phyloP scores from a whole-genome alignment of 2,329 filamentous ascomycete genomes.

The Alternaria longipes region DNA sequence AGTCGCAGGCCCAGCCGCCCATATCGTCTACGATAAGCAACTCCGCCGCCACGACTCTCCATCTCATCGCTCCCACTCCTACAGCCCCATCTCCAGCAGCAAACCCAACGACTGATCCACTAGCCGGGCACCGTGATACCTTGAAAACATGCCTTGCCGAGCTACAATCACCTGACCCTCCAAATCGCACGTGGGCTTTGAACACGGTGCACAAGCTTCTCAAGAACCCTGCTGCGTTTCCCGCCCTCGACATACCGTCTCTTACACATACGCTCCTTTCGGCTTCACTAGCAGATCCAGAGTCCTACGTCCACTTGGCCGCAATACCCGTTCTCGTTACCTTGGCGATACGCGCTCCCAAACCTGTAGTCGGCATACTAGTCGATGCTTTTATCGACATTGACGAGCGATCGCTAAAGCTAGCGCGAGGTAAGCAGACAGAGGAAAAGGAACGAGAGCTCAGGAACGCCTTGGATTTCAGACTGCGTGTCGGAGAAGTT shows the following conservation, averaged over 20 bases:
- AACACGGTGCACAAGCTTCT: constrained; percentile 59
- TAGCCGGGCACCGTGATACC: constrained; percentile 55
- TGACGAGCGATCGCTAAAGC: constrained; percentile 55
- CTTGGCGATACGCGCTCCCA: constrained; percentile 69
- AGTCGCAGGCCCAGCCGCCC: constrained; percentile 2
- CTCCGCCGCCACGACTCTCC: constrained; percentile 54
- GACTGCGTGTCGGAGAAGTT: constrained; percentile 72
- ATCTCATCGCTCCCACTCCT: constrained; percentile 62
- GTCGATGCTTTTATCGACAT: constrained; percentile 74
- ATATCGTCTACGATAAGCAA: constrained; percentile 35
- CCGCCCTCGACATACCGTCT: constrained; percentile 72
- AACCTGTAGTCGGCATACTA: constrained; percentile 68
- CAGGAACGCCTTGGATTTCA: constrained; percentile 63
- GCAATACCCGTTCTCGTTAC: constrained; percentile 72
- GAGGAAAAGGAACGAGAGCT: constrained; percentile 39
- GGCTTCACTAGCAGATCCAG: constrained; percentile 69
- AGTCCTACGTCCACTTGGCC: constrained; percentile 77
- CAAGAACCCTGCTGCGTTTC: constrained; percentile 56
- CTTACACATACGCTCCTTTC: constrained; percentile 71
- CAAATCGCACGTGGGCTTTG: constrained; percentile 50
- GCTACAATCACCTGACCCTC: constrained; percentile 47
- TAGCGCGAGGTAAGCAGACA: constrained; percentile 22
- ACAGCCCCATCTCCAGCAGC: constrained; percentile 39
- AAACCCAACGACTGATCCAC: constrained; percentile 49
- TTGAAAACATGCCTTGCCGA: constrained; percentile 37